Evolutionary conservation across 805 yeast genomes (phyloP), one percentile per base, ranked within the genome.

Genomic region (Ogataea glucozyma): DNA sequence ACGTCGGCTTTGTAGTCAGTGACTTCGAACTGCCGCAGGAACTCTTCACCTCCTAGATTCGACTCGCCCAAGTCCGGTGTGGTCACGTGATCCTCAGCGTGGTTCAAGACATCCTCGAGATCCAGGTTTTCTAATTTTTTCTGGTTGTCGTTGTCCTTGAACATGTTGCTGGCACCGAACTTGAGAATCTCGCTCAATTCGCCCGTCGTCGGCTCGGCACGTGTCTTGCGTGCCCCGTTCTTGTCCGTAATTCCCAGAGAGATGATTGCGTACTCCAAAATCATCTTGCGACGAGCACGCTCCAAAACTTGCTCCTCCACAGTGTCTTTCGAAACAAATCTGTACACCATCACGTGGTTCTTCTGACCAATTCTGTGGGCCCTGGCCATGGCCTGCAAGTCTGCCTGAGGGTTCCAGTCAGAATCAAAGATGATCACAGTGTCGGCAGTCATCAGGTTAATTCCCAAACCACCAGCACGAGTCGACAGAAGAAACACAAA

Each of bases 351-450:
- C 26, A 93, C 99, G 66, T 93, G 99, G 57, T 88, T 89, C 66
- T 90, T 93, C 65, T 93, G 99, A n/a, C 99, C 99, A 62, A 93
- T 93, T 72, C 99, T 83, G 69, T 93, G 99, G 3, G 99, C 99
- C 67, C 99, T 81, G 0, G 99, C 99, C 99, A 93, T 93, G 1
- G 99, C 99, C 67, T 93, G 99, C 57, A 93, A 72, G 74, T 93
- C 99, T 0, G 99, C 99, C 65, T 93, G 99, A 0, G 99, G 99
- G 61, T 93, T 93, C 99, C 99, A 93, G 69, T 93, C 99, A 4
- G 96, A 88, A 66, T 93, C 99, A 67, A 93, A 93, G 30, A 93
- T 91, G 54, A 93, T 88, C 21, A 93, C 99, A 6, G 99, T 93
- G 61, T 93, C 99, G 3, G 99, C 99, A 5, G 99, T 93, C 99